Evolutionary conservation across 495 filamentous ascomycete genomes (phyloP).

Genomic region (Usnea hakonensis): DNA sequence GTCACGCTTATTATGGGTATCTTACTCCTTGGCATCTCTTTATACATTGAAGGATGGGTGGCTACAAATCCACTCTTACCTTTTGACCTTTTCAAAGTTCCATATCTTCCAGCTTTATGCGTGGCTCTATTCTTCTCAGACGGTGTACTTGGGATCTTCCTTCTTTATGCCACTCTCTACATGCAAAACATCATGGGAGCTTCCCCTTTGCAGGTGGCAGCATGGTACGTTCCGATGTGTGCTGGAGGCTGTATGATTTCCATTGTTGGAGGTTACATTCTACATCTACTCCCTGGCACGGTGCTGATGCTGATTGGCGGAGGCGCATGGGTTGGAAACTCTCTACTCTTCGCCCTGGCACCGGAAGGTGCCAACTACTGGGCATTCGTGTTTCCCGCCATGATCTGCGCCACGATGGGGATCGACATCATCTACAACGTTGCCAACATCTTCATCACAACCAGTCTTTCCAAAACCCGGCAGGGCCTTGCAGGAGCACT

Average conservation of each 20-base stretch:
- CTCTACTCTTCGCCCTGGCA: constrained; percentile 64
- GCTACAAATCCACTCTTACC: constrained; percentile 67
- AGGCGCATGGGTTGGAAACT: constrained; percentile 54
- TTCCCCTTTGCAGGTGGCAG: constrained; percentile 61
- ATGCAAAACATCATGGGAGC: constrained; percentile 59
- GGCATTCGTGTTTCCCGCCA: constrained; percentile 72
- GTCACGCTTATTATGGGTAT: constrained; percentile 53
- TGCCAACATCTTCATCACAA: constrained; percentile 78
- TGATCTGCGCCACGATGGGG: constrained; percentile 73
- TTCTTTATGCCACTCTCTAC: constrained; percentile 74
- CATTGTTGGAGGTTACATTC: constrained; percentile 61
- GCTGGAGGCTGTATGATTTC: constrained; percentile 67
- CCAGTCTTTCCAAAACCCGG: constrained; percentile 55
- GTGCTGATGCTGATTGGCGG: constrained; percentile 62
- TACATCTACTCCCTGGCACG: constrained; percentile 68
- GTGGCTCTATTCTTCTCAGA: constrained; percentile 66
- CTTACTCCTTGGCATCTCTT: constrained; percentile 44
- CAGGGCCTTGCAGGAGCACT: constrained; percentile 73
- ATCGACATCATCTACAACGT: constrained; percentile 82
- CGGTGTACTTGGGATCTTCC: constrained; percentile 65
- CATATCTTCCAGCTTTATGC: constrained; percentile 61
- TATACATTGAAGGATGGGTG: constrained; percentile 73
- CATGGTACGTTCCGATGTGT: constrained; percentile 73
- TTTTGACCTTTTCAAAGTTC: constrained; percentile 62
- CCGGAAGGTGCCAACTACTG: constrained; percentile 55